These are phyloP conservation scores for Yamadazyma buinensis DNA, from an alignment of 1,139 yeast genomes.

Conservation along the genomic window DNA sequence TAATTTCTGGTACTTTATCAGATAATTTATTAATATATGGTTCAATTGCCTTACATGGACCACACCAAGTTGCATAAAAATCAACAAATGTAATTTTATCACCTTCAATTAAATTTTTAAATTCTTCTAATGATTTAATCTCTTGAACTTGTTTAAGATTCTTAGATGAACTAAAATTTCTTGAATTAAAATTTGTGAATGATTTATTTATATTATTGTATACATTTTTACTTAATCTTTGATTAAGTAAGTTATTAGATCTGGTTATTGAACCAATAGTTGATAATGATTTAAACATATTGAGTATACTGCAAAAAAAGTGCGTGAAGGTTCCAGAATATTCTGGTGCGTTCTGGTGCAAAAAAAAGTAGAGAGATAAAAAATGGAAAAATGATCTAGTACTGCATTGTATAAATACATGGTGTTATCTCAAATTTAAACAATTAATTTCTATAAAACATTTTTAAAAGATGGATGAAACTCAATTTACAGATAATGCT, in stretches of 20 bases:
- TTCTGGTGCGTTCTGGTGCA: no score
- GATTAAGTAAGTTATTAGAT: no score
- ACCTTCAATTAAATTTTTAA: conserved; percentile 15
- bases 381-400: background rate
- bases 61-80: conserved; percentile 47
- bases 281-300: no score
- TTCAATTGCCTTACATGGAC: conserved; percentile 43
- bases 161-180: conserved; percentile 6
- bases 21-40: conserved; percentile 36
- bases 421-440: background rate
- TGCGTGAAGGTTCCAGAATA: conserved; percentile 10
- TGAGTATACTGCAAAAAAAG: conserved; percentile 1
- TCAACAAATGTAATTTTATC: conserved; percentile 36
- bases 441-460: no score
- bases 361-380: no score
- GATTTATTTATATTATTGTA: no score
- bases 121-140: conserved; percentile 16
- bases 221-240: no score
- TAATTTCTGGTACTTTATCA: conserved; percentile 35
- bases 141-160: conserved; percentile 17
- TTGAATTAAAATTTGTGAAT: background rate
- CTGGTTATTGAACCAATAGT: no score
- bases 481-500: conserved; percentile 92
- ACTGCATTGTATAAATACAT: background rate
- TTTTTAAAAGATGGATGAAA: conserved; percentile 54